Percentiles rank a stretch among this genome's conserved stretches.
phyloP scores from a whole-genome alignment of 2,329 filamentous ascomycete species.

The Pyricularia pennisetigena region DNA sequence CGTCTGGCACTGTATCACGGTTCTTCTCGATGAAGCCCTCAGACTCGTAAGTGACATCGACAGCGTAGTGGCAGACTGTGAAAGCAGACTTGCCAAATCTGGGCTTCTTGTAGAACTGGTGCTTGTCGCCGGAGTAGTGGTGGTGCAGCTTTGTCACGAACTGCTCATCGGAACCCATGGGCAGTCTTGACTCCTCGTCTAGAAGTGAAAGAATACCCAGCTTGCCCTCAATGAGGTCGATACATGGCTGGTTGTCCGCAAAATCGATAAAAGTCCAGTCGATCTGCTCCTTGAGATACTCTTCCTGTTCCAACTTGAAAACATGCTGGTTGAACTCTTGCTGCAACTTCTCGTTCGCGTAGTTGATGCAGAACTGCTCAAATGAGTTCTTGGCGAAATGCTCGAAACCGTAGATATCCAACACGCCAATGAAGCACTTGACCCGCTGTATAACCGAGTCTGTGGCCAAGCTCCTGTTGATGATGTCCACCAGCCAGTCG shows the following conservation, averaged over 20 bases:
- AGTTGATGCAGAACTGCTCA: constrained; percentile 99
- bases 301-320: constrained; percentile 97
- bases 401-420: constrained; percentile 99
- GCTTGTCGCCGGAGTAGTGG: constrained; percentile 83
- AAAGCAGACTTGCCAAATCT: constrained; percentile 95
- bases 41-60: constrained; percentile 97
- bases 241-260: constrained; percentile 97
- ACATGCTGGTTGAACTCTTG: constrained; percentile 99
- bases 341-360: constrained; percentile 97
- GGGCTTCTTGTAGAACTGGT: constrained; percentile 97
- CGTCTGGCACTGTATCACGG: constrained; percentile 93
- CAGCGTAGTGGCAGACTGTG: constrained; percentile 95
- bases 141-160: constrained; percentile 95
- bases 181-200: constrained; percentile 91
- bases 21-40: constrained; percentile 99
- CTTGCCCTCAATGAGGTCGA: constrained; percentile 95
- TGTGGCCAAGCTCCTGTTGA: constrained; percentile 83
- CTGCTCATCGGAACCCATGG: constrained; percentile 95
- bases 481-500: constrained; percentile 97
- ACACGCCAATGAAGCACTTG: constrained; percentile 87
- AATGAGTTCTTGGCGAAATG: constrained; percentile 99
- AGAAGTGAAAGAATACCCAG: constrained; percentile 85
- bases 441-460: constrained; percentile 78
- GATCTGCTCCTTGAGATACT: constrained; percentile 92
- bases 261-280: constrained; percentile 99